Conservation (phyloP, 805 yeast genomes). For the Ogataea naganishii region DNA sequence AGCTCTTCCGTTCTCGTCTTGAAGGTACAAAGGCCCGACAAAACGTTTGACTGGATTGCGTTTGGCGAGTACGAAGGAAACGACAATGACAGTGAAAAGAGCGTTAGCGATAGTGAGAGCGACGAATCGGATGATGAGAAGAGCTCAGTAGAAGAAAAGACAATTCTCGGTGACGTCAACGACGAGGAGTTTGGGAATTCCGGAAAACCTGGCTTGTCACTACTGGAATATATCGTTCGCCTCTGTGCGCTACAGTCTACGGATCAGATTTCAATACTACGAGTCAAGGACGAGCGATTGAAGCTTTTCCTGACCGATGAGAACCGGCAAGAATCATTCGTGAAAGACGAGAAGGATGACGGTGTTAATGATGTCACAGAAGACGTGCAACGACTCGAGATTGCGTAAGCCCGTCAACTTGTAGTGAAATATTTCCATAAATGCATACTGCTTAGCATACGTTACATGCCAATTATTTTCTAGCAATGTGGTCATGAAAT, state of each 20-base stretch:
- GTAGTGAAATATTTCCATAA: no score
- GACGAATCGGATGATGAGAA: constrained; percentile 20
- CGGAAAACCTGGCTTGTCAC: constrained; percentile 29
- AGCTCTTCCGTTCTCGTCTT: constrained; percentile 59
- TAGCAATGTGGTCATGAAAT: no score
- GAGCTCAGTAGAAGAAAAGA: constrained; percentile 18
- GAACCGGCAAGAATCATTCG: constrained; percentile 5
- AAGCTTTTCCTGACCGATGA: constrained; percentile 56
- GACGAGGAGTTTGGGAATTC: constrained; percentile 8
- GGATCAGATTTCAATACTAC: constrained; percentile 44
- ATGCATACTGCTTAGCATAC: no score
- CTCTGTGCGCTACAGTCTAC: constrained; percentile 50
- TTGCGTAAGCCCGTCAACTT: no score
- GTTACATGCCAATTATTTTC: no score
- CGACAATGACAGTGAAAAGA: constrained; percentile 3
- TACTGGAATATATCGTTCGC: constrained; percentile 57
- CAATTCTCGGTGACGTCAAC: constrained; percentile 14
- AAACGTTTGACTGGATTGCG: constrained; percentile 9
- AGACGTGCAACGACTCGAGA: no score
- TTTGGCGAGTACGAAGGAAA: constrained; percentile 8
- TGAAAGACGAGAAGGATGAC: constrained; percentile 50
- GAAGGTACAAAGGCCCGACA: constrained; percentile 28
- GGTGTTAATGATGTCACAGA: constrained; percentile 86
- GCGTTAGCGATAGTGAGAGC: constrained; percentile 10
- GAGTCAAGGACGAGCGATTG: constrained; percentile 59